These are phyloP conservation scores for Apiospora hydei DNA, from an alignment of 2,329 filamentous ascomycete genomes.

Conservation along the genomic window DNA sequence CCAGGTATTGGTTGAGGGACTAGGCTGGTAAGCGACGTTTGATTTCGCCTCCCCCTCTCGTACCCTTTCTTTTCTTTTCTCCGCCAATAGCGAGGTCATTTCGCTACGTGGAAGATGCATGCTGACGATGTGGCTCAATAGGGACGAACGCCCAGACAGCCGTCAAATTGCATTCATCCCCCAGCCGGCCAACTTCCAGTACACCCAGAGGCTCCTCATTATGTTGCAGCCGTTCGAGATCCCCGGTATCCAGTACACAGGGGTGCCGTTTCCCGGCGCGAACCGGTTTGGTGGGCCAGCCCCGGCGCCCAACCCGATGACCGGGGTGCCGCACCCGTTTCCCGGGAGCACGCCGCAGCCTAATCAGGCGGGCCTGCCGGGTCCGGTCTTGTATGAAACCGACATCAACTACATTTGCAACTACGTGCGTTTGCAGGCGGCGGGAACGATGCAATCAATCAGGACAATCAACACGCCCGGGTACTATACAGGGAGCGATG, in stretches of 20 bases:
- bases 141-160: not conserved
- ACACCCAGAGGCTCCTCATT: not conserved
- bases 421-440: not conserved
- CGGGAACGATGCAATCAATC: not conserved
- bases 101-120: not conserved
- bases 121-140: not conserved
- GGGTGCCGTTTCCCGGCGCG: not conserved
- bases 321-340: not conserved
- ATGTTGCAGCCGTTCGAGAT: not conserved
- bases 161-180: not conserved
- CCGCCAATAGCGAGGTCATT: not conserved
- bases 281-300: accelerated
- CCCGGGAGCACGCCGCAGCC: not conserved
- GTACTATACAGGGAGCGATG: not conserved
- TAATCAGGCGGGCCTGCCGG: too few species aligned
- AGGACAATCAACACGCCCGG: too few species aligned
- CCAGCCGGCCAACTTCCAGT: too few species aligned
- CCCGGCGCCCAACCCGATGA: not conserved
- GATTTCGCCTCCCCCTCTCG: too few species aligned
- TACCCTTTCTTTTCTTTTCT: too few species aligned
- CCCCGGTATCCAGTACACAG: not conserved
- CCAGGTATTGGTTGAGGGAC: not conserved
- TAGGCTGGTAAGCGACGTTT: not conserved
- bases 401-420: not conserved
- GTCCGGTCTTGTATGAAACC: too few species aligned